phyloP scores from a whole-genome alignment of 225 moss, liverwort and hornwort genomes.

The Marchantia polymorpha region DNA sequence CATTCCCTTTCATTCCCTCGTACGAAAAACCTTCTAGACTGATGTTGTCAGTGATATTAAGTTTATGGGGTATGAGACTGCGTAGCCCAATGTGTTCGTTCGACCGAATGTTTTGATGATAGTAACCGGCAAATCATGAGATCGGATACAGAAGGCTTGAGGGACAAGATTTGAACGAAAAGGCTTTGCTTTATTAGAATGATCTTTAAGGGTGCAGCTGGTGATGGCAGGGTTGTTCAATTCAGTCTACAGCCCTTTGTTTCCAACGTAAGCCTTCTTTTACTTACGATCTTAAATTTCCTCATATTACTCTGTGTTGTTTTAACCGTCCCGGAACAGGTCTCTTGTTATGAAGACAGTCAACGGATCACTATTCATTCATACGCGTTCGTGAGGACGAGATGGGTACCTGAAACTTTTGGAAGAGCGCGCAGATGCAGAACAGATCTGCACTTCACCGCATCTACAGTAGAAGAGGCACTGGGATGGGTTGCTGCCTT shows the following conservation, averaged over 20 bases:
- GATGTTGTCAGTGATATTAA: background rate
- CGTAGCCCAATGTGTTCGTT: too few relatives aligned
- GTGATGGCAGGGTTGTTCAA: background rate
- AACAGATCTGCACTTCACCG: constrained; percentile 51
- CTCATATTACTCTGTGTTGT: background rate
- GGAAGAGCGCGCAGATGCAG: constrained; percentile 47
- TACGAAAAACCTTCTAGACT: background rate
- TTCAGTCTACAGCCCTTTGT: too few relatives aligned
- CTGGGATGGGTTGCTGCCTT: constrained; percentile 56
- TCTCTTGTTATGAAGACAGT: constrained; percentile 54
- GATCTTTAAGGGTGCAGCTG: background rate
- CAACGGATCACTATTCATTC: constrained; percentile 61
- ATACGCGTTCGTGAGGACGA: constrained; percentile 44
- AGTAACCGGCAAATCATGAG: too few relatives aligned
- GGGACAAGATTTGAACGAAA: too few relatives aligned
- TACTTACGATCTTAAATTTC: too few relatives aligned
- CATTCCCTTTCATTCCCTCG: too few relatives aligned
- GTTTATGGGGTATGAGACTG: too few relatives aligned
- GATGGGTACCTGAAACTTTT: constrained; percentile 56
- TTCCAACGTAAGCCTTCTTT: too few relatives aligned
- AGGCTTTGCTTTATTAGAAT: background rate
- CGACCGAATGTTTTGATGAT: too few relatives aligned
- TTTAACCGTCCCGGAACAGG: constrained; percentile 31
- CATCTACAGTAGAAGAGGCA: constrained; percentile 53
- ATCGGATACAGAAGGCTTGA: too few relatives aligned